These are phyloP conservation scores for Syzygium syzygioides DNA, from an alignment of 441 rosid genomes.

Conservation along the genomic window DNA sequence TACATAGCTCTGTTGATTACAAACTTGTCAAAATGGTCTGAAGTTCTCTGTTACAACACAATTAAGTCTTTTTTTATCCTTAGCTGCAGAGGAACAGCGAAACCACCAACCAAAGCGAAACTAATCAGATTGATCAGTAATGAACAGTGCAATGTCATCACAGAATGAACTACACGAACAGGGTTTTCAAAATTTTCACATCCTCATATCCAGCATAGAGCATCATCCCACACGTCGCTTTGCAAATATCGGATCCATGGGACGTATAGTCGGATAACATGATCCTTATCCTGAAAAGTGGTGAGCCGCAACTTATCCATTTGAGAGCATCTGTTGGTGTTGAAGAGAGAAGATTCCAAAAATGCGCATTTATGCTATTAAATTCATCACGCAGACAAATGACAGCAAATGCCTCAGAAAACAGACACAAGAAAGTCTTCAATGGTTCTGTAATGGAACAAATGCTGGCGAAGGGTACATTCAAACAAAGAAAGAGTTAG, in stretches of 20 bases:
- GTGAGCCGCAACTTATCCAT: background rate
- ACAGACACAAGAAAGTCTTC: background rate
- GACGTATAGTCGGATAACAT: background rate
- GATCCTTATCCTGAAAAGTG: background rate
- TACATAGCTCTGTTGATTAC: background rate
- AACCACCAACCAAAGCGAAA: background rate
- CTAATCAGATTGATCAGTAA: background rate
- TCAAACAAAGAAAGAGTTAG: background rate
- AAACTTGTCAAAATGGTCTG: background rate
- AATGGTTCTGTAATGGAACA: background rate
- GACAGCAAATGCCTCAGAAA: background rate
- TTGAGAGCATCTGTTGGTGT: background rate
- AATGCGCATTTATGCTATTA: background rate
- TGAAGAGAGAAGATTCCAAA: slow-evolving; percentile 2
- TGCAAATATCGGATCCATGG: background rate
- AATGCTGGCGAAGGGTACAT: background rate
- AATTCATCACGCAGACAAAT: background rate
- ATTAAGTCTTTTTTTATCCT: background rate
- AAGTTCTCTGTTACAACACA: background rate
- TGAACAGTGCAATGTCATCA: background rate
- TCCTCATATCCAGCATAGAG: background rate
- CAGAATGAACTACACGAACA: background rate
- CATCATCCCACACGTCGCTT: background rate
- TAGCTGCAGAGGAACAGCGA: background rate
- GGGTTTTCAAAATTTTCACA: background rate